Evolutionary conservation across 306 rosid genomes (phyloP), one percentile per base, ranked within the genome.

Genomic region (Alnus rubra): DNA sequence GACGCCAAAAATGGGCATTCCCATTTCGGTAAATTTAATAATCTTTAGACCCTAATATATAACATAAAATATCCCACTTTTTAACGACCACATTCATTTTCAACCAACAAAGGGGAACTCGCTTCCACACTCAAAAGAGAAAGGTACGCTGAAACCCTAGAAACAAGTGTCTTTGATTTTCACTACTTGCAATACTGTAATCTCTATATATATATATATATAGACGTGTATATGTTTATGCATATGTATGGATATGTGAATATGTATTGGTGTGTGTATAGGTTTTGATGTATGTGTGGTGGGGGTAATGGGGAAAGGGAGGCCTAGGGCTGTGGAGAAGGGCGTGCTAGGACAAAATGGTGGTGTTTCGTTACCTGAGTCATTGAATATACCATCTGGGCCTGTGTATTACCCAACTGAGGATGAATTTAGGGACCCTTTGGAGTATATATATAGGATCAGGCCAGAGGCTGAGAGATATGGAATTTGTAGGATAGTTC

Each of bases 401-500:
- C 98, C 98, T 52, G 97, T 90, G 14, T 95, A 85, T 88, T 88
- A 91, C 70, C 98, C 98, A 0, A 89, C 86, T 9, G 96, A 91
- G 51, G 97, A 92, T 77, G 98, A 95, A 68, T 95, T 95, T 86
- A 90, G 80, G 65, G 98, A 92, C 77, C 98, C 98, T 3, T 90
- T 95, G 82, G 96, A 95, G 56, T 95, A 74, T 84, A 88, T 95
- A 64, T 81, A 82, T 77, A 95, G 84, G 90, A 92, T 95, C 84
- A 91, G 98, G 79, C 88, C 87, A 0, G 96, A 92, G 86, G 98
- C 98, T 55, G 97, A 95, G 85, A 89, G 88, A 3, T 95, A 80
- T 77, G 98, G 98, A 74, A 91, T 95, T 86, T 95, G 98, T 88
- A 92, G 80, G 89, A 95, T 95, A 80, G 96, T 95, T 11, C 98